Evolutionary conservation across 805 yeast species (phyloP).

Genomic region (Starmerella apicola): DNA sequence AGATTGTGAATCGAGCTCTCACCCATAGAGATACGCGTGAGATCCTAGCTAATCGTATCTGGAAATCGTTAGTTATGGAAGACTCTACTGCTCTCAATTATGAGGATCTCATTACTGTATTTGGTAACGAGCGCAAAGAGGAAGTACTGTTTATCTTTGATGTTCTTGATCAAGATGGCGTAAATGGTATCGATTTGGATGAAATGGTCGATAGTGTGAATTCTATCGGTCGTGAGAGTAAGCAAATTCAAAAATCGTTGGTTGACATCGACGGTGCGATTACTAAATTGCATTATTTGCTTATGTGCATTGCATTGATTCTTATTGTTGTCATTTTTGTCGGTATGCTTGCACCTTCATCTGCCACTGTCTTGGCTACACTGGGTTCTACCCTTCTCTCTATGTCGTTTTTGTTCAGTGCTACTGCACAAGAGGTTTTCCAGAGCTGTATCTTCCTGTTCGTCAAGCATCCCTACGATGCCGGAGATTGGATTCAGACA

Average conservation of each 20-base stretch:
- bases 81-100: slow-evolving; percentile 26
- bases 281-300: slow-evolving; percentile 28
- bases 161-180: slow-evolving; percentile 28
- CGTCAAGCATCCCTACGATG: slow-evolving; percentile 33
- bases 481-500: slow-evolving; percentile 31
- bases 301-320: slow-evolving; percentile 26
- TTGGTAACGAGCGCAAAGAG: slow-evolving; percentile 24
- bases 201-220: slow-evolving; percentile 27
- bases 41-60: slow-evolving; percentile 29
- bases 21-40: slow-evolving; percentile 22
- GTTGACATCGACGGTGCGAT: slow-evolving; percentile 32
- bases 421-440: slow-evolving; percentile 31
- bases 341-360: slow-evolving; percentile 32
- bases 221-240: slow-evolving; percentile 28
- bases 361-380: slow-evolving; percentile 31
- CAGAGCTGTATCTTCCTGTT: slow-evolving; percentile 31
- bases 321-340: slow-evolving; percentile 30
- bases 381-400: slow-evolving; percentile 31
- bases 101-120: slow-evolving; percentile 27
- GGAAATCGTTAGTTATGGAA: slow-evolving; percentile 33
- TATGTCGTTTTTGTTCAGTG: slow-evolving; percentile 29
- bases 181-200: slow-evolving; percentile 28
- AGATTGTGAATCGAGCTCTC: slow-evolving; percentile 27
- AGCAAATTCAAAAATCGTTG: slow-evolving; percentile 28
- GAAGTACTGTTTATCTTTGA: slow-evolving; percentile 27